phyloP scores from a whole-genome alignment of 768 basidiomycete genomes.

The Lentinus brumalis region DNA sequence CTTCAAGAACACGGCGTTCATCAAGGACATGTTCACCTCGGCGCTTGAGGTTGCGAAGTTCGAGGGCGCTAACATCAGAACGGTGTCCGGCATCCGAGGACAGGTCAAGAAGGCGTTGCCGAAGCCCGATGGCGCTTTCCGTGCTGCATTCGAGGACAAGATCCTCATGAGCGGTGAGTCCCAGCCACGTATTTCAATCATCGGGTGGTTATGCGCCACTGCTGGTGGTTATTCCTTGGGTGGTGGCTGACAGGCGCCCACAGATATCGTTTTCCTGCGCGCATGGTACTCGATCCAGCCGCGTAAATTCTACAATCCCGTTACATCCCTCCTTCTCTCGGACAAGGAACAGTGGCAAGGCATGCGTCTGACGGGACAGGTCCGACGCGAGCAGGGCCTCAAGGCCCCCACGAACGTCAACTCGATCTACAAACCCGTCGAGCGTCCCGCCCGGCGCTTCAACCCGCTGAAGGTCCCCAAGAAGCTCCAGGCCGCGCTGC shows the following conservation, averaged over 20 bases:
- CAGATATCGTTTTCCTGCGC: constrained; percentile 89
- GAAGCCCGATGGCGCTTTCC: constrained; percentile 95
- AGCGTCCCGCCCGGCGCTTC: constrained; percentile 81
- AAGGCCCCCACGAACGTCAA: constrained; percentile 81
- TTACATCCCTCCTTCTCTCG: constrained; percentile 84
- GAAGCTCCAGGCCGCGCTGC: constrained; percentile 87
- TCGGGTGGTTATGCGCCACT: no score
- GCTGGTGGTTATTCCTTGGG: not conserved
- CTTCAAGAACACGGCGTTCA: constrained; percentile 98
- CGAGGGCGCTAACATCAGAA: constrained; percentile 95
- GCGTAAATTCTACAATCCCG: constrained; percentile 94
- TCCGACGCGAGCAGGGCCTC: constrained; percentile 82
- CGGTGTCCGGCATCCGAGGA: constrained; percentile 94
- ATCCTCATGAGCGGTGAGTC: constrained; percentile 89
- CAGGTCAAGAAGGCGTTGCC: constrained; percentile 94
- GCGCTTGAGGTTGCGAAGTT: constrained; percentile 97
- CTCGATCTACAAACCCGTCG: constrained; percentile 86
- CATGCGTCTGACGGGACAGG: constrained; percentile 94
- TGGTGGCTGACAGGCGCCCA: not conserved
- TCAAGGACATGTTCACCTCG: constrained; percentile 95
- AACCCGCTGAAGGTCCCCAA: constrained; percentile 87
- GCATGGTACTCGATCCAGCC: constrained; percentile 98
- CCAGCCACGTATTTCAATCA: no score
- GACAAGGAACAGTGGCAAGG: constrained; percentile 86
- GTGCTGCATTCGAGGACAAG: constrained; percentile 99